These are phyloP conservation scores for Lathyrus tuberosus DNA, from an alignment of 306 rosid genomes.

Conservation along the genomic window DNA sequence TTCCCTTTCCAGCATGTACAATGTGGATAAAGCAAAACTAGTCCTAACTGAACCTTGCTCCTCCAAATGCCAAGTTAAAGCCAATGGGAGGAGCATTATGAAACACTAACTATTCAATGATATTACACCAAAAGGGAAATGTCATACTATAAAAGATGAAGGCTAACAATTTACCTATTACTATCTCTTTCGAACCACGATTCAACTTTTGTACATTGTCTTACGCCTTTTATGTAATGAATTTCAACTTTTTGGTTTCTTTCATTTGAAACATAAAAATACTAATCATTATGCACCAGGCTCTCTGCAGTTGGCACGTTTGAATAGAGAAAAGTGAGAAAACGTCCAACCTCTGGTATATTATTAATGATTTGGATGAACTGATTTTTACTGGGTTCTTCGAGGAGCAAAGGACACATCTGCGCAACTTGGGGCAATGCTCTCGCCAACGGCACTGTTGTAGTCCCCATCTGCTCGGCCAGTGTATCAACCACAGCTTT, in stretches of 20 bases:
- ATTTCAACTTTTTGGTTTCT: conserved; percentile 36
- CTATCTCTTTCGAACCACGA: conserved; percentile 41
- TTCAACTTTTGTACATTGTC: conserved; percentile 44
- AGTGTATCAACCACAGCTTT: conserved; percentile 61
- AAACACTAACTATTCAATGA: conserved; percentile 21
- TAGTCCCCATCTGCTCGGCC: conserved; percentile 56
- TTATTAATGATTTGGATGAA: conserved; percentile 64
- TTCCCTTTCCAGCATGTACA: background rate
- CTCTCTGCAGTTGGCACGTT: conserved; percentile 55
- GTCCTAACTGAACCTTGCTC: conserved; percentile 4
- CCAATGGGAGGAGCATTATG: conserved; percentile 30
- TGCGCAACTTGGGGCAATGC: conserved; percentile 75
- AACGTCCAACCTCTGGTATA: conserved; percentile 75
- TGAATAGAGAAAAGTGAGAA: conserved; percentile 86
- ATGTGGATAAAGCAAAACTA: background rate
- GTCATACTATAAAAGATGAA: conserved; percentile 36
- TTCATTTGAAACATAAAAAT: conserved; percentile 34
- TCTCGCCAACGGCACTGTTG: conserved; percentile 73
- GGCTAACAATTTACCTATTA: conserved; percentile 41
- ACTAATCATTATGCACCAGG: conserved; percentile 36
- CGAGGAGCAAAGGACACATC: conserved; percentile 73
- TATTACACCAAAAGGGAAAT: conserved; percentile 33
- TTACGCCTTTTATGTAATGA: conserved; percentile 41
- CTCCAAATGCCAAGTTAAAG: conserved; percentile 37
- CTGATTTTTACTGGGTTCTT: conserved; percentile 67